Conservation (phyloP, 2,329 filamentous ascomycete genomes). For the Aspergillus caelatus region DNA sequence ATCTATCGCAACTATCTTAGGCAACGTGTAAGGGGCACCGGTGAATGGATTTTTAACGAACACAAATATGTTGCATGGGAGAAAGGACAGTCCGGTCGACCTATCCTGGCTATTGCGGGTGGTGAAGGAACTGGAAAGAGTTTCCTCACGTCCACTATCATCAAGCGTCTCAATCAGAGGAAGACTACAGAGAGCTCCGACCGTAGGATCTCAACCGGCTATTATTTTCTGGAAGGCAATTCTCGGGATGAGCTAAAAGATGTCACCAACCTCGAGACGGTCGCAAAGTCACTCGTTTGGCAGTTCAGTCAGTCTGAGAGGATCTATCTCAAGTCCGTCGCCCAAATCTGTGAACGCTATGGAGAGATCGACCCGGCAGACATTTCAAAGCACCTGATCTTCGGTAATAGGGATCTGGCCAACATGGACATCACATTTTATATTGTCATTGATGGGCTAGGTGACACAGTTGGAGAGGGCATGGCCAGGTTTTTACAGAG, state of each 20-base stretch:
- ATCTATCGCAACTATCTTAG: constrained; percentile 21
- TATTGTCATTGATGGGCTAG: constrained; percentile 52
- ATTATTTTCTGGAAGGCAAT: constrained; percentile 23
- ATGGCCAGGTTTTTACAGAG: constrained; percentile 24
- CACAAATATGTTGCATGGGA: constrained; percentile 17
- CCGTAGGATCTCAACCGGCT: constrained; percentile 15
- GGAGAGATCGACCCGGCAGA: constrained; percentile 21
- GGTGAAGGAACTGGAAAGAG: constrained; percentile 22
- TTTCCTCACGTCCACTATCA: constrained; percentile 19
- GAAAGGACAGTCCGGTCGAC: constrained; percentile 1
- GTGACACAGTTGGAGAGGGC: constrained; percentile 42
- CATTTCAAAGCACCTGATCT: constrained; percentile 14
- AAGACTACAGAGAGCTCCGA: constrained; percentile 14
- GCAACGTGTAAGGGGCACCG: constrained; percentile 15
- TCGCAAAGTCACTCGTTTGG: constrained; percentile 23
- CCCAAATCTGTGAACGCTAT: constrained; percentile 15
- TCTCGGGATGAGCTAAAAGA: constrained; percentile 19
- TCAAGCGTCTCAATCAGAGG: constrained; percentile 15
- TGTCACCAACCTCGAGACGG: constrained; percentile 16
- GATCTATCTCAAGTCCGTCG: constrained; percentile 23
- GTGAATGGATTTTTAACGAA: constrained; percentile 21
- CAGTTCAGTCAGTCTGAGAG: constrained; percentile 20
- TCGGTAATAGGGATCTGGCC: constrained; percentile 14
- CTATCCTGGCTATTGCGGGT: constrained; percentile 19
- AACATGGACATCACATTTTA: constrained; percentile 35